phyloP scores from a whole-genome alignment of 495 filamentous ascomycete genomes.

The Aspergillus ostianus region DNA sequence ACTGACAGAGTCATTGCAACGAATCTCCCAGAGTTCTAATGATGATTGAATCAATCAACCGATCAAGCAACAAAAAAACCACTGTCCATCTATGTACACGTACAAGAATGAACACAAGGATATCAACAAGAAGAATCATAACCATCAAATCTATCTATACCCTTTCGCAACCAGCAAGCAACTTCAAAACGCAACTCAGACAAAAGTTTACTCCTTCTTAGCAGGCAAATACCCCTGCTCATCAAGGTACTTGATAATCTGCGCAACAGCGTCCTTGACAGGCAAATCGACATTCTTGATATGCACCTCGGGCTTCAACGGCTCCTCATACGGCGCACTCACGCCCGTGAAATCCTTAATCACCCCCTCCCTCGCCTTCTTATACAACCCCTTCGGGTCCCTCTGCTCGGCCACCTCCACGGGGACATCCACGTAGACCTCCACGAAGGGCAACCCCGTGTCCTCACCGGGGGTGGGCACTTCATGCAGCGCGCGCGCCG shows the following conservation, averaged over 20 bases:
- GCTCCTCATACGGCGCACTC: constrained; percentile 86
- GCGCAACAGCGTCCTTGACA: constrained; percentile 79
- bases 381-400: constrained; percentile 96
- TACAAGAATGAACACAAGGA: neutral
- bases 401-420: constrained; percentile 88
- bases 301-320: constrained; percentile 79
- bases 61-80: too few relatives aligned
- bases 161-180: neutral
- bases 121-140: neutral
- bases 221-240: constrained; percentile 58
- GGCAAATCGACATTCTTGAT: constrained; percentile 73
- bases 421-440: constrained; percentile 86
- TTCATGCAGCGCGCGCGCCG: constrained; percentile 76
- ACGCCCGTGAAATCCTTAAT: constrained; percentile 98
- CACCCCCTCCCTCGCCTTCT: constrained; percentile 87
- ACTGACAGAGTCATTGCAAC: too few relatives aligned
- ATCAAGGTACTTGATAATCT: constrained; percentile 80
- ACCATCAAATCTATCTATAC: neutral
- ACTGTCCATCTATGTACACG: neutral
- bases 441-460: constrained; percentile 78
- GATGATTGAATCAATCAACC: too few relatives aligned
- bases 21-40: too few relatives aligned
- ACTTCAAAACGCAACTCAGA: constrained; percentile 1
- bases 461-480: constrained; percentile 43
- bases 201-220: constrained; percentile 39